Conservation (phyloP, 2,329 filamentous ascomycete genomes). For the Cladobotryum protrusum region DNA sequence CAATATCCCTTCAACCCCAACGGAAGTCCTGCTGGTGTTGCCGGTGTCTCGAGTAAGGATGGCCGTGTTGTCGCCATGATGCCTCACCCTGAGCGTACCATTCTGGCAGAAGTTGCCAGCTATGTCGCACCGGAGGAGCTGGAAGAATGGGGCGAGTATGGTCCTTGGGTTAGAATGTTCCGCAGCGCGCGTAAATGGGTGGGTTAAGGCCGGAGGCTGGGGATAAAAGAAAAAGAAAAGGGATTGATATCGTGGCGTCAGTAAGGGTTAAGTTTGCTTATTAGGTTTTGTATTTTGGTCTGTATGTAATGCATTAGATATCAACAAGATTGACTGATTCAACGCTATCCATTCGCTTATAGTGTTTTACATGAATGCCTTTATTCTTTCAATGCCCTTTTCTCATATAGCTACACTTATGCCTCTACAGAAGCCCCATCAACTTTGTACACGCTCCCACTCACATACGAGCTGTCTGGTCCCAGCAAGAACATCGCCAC, state of each 20-base stretch:
- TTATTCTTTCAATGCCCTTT: neutral
- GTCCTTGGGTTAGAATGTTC: slow-evolving; percentile 83
- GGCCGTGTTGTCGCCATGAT: slow-evolving; percentile 83
- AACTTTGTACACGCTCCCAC: slow-evolving; percentile 36
- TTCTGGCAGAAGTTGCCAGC: slow-evolving; percentile 71
- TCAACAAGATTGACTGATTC: neutral
- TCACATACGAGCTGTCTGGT: slow-evolving; percentile 30
- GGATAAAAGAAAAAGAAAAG: neutral
- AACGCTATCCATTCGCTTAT: neutral
- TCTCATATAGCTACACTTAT: too few species aligned
- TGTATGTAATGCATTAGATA: neutral
- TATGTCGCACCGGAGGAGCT: slow-evolving; percentile 56
- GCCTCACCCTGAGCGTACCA: slow-evolving; percentile 89
- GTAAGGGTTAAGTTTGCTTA: neutral
- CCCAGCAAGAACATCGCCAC: slow-evolving; percentile 31
- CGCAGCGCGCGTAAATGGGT: slow-evolving; percentile 85
- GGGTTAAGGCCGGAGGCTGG: slow-evolving; percentile 37
- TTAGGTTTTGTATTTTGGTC: neutral
- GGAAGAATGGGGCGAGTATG: slow-evolving; percentile 70
- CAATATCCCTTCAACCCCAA: slow-evolving; percentile 84
- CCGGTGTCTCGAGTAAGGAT: slow-evolving; percentile 69
- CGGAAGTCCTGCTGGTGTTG: slow-evolving; percentile 74
- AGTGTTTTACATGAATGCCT: neutral
- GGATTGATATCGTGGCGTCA: neutral
- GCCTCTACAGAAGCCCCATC: slow-evolving; percentile 29